Evolutionary conservation across 2,329 filamentous ascomycete species (phyloP), one percentile per base, ranked within the genome.

Genomic region (Colletotrichum tabaci): DNA sequence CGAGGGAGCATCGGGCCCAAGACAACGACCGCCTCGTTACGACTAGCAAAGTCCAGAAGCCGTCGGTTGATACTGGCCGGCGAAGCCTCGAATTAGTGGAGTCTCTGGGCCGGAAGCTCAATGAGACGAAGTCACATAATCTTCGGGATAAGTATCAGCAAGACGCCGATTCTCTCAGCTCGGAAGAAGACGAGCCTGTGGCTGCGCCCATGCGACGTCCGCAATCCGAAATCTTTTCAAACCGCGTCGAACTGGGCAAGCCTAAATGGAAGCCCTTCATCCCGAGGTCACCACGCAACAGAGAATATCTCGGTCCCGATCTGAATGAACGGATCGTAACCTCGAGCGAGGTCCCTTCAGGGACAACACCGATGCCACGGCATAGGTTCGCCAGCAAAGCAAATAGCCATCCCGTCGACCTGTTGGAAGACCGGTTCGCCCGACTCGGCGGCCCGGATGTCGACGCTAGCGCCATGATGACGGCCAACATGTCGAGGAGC

Each of bases 401-500:
- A 21, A 77, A 73, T n/a, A 79, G 81, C 8, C 76, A 81, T 2
- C 79, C 77, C 21, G 82, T 87, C 53, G 87, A 88, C 71, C 79
- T 87, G 3, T 70, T 88, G 8, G 80, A 83, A 57, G 81, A 85
- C 71, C 82, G 80, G 13, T 88, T 85, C 74, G 83, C 83, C 10
- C 82, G 82, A 10, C 79, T 88, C 1, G 86, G 85, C 8, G 82
- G 79, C 1, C 79, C 82, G 5, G 80, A 83, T 8, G 61, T 73
- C 26, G 79, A 82, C 64, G 73, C 66, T 46, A 79, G 79, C 52
- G 73, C 75, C 40, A 76, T 82, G 38, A 77, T 80, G 62, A 73
- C 80, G 38, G 81, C 77, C 26, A 85, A 84, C 61, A 78, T 81
- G 6, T 82, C 84, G 5, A 84, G 83, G 69, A 82, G 83, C 26